Percentiles rank a stretch among this genome's conserved stretches.
phyloP scores from a whole-genome alignment of 352 stramenopile genomes.

The Phytophthora chlamydospora region DNA sequence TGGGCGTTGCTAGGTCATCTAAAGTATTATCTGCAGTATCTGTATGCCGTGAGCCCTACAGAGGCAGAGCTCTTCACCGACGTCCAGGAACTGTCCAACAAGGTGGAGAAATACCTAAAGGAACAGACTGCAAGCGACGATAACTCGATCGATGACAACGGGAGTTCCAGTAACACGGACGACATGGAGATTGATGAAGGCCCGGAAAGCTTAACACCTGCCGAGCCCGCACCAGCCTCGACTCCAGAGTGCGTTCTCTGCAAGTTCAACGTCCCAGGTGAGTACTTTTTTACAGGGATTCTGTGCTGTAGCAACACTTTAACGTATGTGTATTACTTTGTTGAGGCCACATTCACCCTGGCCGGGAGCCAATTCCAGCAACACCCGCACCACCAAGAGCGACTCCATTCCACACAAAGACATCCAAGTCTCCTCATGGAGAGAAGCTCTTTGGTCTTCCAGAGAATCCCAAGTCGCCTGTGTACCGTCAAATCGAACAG shows the following conservation, averaged over 20 bases:
- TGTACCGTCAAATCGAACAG: slow-evolving; percentile 61
- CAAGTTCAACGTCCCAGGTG: slow-evolving; percentile 82
- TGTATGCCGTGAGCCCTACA: slow-evolving; percentile 72
- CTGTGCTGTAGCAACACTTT: not conserved
- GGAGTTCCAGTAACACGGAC: slow-evolving; percentile 24
- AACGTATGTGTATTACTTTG: not conserved
- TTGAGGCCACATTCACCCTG: slow-evolving; percentile 78
- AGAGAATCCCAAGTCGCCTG: slow-evolving; percentile 63
- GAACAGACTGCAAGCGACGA: slow-evolving; percentile 11
- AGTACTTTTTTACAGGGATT: not conserved
- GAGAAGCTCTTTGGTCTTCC: slow-evolving; percentile 54
- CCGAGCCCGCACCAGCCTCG: slow-evolving; percentile 16
- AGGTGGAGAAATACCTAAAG: slow-evolving; percentile 51
- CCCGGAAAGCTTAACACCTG: slow-evolving; percentile 11
- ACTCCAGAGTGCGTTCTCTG: slow-evolving; percentile 65
- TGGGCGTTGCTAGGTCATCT: slow-evolving; percentile 61
- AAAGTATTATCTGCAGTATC: slow-evolving; percentile 78
- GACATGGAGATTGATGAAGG: slow-evolving; percentile 30
- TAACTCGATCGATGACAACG: slow-evolving; percentile 13
- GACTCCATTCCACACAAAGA: slow-evolving; percentile 33
- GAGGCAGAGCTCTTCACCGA: slow-evolving; percentile 72
- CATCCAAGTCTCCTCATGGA: slow-evolving; percentile 27
- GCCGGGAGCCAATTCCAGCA: slow-evolving; percentile 38
- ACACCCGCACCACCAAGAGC: slow-evolving; percentile 13
- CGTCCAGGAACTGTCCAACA: slow-evolving; percentile 48